Percentiles rank a stretch among this genome's conserved stretches.
Evolutionary conservation across 495 filamentous ascomycete genomes (phyloP).

Genomic region (Rhypophila decipiens): DNA sequence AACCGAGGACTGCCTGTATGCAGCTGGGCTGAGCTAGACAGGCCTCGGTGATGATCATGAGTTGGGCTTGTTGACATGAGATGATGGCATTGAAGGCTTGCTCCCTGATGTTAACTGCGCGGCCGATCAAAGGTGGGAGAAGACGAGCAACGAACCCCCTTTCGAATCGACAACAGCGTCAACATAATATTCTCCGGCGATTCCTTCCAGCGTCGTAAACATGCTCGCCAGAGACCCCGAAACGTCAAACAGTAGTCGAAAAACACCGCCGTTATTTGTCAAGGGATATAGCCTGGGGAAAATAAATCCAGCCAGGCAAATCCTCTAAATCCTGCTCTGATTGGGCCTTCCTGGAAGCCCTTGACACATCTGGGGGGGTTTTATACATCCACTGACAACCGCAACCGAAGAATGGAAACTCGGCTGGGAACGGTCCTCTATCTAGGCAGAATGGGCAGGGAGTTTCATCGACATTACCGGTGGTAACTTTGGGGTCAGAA

Average conservation of each 20-base stretch:
- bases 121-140: no score
- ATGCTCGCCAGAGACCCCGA: background rate
- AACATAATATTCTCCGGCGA: background rate
- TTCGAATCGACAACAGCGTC: background rate
- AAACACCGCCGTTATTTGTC: background rate
- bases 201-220: background rate
- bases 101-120: no score
- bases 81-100: no score
- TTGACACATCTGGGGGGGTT: background rate
- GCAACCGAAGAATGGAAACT: background rate
- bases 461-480: background rate
- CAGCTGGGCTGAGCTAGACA: background rate
- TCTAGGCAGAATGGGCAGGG: background rate
- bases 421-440: background rate
- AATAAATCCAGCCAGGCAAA: background rate
- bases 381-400: background rate
- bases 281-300: background rate
- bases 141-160: no score
- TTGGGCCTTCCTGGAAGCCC: background rate
- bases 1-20: background rate
- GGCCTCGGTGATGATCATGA: slow-evolving; percentile 6
- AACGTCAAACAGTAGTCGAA: background rate
- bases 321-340: background rate
- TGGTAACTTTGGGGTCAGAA: background rate
- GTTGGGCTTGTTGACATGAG: background rate